Conservation (phyloP, 352 stramenopile species). For the Heterotrichella gracilis region DNA sequence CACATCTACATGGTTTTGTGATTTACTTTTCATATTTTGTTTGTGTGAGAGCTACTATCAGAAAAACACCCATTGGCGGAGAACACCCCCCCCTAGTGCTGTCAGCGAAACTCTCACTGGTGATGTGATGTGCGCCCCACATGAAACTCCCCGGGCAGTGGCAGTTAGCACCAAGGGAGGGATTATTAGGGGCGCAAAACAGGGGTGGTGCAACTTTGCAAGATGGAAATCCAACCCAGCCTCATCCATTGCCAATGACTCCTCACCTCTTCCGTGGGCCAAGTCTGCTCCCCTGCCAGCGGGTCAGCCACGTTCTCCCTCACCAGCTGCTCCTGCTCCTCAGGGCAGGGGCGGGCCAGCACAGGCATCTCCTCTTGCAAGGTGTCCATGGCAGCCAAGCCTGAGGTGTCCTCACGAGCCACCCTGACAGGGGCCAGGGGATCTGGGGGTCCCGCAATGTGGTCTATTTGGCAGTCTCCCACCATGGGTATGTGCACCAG, state of each 20-base stretch:
- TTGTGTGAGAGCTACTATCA: too few species aligned
- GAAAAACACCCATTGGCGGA: too few species aligned
- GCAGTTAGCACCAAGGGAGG: too few species aligned
- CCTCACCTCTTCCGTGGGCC: conserved; percentile 47
- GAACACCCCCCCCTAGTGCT: too few species aligned
- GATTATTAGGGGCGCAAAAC: too few species aligned
- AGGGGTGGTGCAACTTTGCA: too few species aligned
- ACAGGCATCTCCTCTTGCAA: conserved; percentile 24
- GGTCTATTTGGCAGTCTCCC: conserved; percentile 52
- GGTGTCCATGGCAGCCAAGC: background rate
- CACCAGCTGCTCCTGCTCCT: conserved; percentile 34
- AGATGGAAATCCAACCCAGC: too few species aligned
- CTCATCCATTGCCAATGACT: conserved; percentile 13
- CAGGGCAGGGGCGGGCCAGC: conserved; percentile 31
- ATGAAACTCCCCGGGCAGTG: too few species aligned
- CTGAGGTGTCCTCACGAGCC: conserved; percentile 16
- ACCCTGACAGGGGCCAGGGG: conserved; percentile 14
- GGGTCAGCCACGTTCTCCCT: conserved; percentile 11
- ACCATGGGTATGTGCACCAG: conserved; percentile 76
- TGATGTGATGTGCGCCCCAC: too few species aligned
- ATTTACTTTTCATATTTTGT: too few species aligned
- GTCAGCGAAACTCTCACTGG: too few species aligned
- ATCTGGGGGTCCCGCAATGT: conserved; percentile 28
- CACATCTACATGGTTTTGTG: too few species aligned
- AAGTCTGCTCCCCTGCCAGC: conserved; percentile 91